Evolutionary conservation across 108 stramenopile species (phyloP), one percentile per base, ranked within the genome.

Genomic region (Cylindrotheca closterium): DNA sequence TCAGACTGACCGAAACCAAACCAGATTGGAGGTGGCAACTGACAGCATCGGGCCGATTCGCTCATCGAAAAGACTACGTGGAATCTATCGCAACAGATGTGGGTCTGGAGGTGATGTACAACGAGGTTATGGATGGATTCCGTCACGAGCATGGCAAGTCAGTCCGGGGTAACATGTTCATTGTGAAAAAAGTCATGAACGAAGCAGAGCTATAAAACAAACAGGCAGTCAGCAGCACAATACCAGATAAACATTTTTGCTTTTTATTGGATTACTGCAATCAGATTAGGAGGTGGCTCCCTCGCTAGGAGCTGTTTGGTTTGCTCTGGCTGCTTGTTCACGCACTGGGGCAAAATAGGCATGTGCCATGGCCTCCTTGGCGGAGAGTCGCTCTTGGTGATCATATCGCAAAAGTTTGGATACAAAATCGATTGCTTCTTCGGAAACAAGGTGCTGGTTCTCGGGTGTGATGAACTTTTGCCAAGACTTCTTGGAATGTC

Each of bases 401-500:
- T 98, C 97, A 70, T 98, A 98, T 53, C 95, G 80, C 28, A 71
- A 63, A 10, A 92, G 71, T 68, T 96, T 95, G 4, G 92, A 92
- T 8, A 98, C 91, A 68, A 95, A 98, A 60, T 96, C 94, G 60
- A 97, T 90, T 30, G 96, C 96, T 70, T 98, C 98, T 46, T 98
- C 98, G 17, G 94, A 91, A 27, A 98, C 92, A 25, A 99, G 79
- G 76, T 98, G 97, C 72, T 94, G 93, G 78, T 99, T 99, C 73
- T 98, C 98, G 1, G 87, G 70, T 21, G 94, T 98, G 58, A 98
- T 77, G 77, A 99, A 99, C 72, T 96, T 97, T 60, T 88, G 86
- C 99, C 99, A 99, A 29, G 99, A 95, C 65, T 98, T 98, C 76
- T 97, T 95, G 30, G 95, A 88, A 70, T 96, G 96, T 51, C 95